These are phyloP conservation scores for Pestalotiopsis sp. DNA, from an alignment of 2,329 filamentous ascomycete species.

Conservation along the genomic window DNA sequence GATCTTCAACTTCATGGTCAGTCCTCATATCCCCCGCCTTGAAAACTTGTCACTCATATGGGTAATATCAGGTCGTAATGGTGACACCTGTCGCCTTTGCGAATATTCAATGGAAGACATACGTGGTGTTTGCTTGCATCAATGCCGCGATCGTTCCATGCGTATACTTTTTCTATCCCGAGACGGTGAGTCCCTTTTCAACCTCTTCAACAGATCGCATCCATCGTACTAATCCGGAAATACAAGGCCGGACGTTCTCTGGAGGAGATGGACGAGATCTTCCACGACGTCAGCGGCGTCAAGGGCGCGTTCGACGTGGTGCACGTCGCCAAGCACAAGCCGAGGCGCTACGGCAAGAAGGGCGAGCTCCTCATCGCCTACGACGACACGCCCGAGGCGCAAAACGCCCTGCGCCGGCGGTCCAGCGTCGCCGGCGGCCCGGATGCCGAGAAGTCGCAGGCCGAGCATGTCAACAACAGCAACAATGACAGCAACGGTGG, in stretches of 20 bases:
- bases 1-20: constrained; percentile 25
- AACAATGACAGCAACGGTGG: background rate
- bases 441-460: background rate
- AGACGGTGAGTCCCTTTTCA: no score
- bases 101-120: constrained; percentile 9
- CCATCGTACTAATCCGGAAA: no score
- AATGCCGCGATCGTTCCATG: constrained; percentile 6
- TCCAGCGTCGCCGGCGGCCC: constrained; percentile 1
- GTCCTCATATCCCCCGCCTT: background rate
- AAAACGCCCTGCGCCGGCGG: background rate
- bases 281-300: constrained; percentile 7
- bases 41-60: constrained; percentile 11
- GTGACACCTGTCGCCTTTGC: constrained; percentile 7
- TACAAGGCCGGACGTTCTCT: background rate
- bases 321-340: constrained; percentile 5
- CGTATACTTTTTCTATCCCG: constrained; percentile 10
- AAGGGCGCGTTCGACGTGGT: constrained; percentile 9
- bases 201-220: no score
- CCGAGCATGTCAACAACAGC: background rate
- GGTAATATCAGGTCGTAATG: background rate
- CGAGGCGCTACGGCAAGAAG: constrained; percentile 10
- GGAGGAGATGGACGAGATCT: constrained; percentile 13
- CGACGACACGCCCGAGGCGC: constrained; percentile 5
- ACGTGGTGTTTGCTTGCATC: constrained; percentile 9
- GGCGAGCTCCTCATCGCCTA: constrained; percentile 11